Evolutionary conservation across 2,329 filamentous ascomycete species (phyloP).

Genomic region (Diaporthe ilicicola): DNA sequence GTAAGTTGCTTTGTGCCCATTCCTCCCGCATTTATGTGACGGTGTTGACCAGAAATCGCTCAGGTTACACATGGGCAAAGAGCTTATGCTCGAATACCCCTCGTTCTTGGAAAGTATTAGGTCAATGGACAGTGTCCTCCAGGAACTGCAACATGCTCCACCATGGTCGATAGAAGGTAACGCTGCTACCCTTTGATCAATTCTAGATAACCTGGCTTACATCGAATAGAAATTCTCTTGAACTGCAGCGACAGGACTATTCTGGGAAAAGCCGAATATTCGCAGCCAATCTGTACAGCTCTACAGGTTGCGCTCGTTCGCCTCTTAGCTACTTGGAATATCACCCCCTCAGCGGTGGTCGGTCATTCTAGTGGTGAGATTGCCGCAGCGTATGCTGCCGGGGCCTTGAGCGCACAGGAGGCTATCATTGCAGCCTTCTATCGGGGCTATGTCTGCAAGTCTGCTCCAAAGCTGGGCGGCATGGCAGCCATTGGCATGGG

Average conservation of each 20-base stretch:
- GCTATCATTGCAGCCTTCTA: conserved; percentile 35
- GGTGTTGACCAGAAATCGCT: too few species aligned
- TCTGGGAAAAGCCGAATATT: conserved; percentile 13
- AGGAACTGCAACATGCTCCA: conserved; percentile 31
- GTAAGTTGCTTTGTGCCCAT: too few species aligned
- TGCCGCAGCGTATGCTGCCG: conserved; percentile 36
- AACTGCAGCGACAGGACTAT: conserved; percentile 25
- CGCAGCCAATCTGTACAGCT: conserved; percentile 39
- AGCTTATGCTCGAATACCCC: conserved; percentile 35
- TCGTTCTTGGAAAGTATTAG: conserved; percentile 34
- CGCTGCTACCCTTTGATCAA: too few species aligned
- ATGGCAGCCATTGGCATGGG: conserved; percentile 9
- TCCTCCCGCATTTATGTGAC: too few species aligned
- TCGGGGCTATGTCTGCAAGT: conserved; percentile 7
- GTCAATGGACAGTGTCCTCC: conserved; percentile 33
- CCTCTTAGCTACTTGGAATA: conserved; percentile 35
- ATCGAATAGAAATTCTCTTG: not conserved
- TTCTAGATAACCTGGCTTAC: too few species aligned
- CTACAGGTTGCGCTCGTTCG: conserved; percentile 46
- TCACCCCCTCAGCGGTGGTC: conserved; percentile 34
- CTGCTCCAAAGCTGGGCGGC: not conserved
- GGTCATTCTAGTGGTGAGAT: conserved; percentile 39
- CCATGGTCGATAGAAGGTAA: conserved; percentile 34
- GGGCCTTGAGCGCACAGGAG: conserved; percentile 26
- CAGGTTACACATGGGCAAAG: conserved; percentile 31